Base-by-base conservation (phyloP, 768 basidiomycete species). In the Dioszegia hungarica region DNA sequence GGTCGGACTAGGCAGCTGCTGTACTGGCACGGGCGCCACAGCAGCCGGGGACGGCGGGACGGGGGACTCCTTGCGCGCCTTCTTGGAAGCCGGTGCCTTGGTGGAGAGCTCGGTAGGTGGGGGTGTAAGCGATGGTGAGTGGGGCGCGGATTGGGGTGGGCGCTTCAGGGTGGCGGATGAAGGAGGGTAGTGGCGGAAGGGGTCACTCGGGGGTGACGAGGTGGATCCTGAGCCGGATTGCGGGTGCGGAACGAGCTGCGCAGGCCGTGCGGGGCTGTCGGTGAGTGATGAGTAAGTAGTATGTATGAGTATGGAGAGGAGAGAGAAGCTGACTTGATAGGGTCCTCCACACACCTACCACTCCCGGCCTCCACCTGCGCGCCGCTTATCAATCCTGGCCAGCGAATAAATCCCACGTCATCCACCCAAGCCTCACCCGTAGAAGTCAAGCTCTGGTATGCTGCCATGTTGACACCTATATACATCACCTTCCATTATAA, bases 1-100 rank as follows among this genome's bases (percentile, higher is more conserved):
- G 15, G 3, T 22, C 3, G 49, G 49, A 38, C 29, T 56, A 45
- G 54, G 54, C 22, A 46, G 40, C 33, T 44, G 50, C 37, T 40
- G 28, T 19, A 20, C 52, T 34, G 38, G 27, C 4, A 14, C 39
- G 14, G 52, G 14, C 2, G 19, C n/a, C 52, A 5, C 28, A 8
- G 11, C 38, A 9, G 39, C 36, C 19, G 14, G 10, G 3, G 8
- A 14, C 31, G 17, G 39, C 17, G 29, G 28, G 6, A 40, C 28
- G 19, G 27, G 17, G 17, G 33, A 11, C 2, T n/a, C 2, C 22
- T 41, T 41, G 10, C 38, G 39, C 24, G 41, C 11, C 31, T 54
- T 54, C 39, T 54, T 54, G 25, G 22, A 11, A 8, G 39, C 27
- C n/a, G 34, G 34, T 10, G 45, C 11, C 3, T 25, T 4, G 8